These are phyloP conservation scores for Mucor saturninus DNA, from an alignment of 371 early-diverging fungal species.

Conservation along the genomic window DNA sequence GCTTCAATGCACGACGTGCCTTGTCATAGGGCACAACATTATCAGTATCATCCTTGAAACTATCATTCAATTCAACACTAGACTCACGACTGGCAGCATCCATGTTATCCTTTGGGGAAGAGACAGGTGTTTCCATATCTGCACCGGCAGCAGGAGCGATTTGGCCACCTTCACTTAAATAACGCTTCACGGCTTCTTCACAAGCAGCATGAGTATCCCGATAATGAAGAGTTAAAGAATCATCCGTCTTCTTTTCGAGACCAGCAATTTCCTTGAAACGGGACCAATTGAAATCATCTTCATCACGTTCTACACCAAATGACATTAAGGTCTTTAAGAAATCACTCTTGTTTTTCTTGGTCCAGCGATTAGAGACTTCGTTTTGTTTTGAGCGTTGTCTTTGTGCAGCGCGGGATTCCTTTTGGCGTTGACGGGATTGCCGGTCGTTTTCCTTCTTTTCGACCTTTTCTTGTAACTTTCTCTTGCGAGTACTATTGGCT, in stretches of 20 bases:
- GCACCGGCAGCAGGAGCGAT: constrained; percentile 3
- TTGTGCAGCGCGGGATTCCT: constrained; percentile 54
- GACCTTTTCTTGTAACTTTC: constrained; percentile 53
- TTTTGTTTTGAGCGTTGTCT: constrained; percentile 46
- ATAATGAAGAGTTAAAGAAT: constrained; percentile 68
- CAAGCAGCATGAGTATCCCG: constrained; percentile 61
- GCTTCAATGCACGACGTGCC: constrained; percentile 74
- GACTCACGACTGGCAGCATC: constrained; percentile 48
- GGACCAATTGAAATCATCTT: constrained; percentile 61
- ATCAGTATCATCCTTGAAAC: constrained; percentile 37
- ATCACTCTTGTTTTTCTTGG: constrained; percentile 72
- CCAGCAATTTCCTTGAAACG: constrained; percentile 75
- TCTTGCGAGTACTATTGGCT: constrained; percentile 44
- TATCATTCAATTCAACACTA: constrained; percentile 52
- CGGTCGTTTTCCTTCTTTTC: constrained; percentile 43
- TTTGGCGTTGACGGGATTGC: constrained; percentile 48
- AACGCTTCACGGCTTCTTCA: constrained; percentile 62
- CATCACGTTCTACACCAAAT: constrained; percentile 66
- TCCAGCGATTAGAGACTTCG: constrained; percentile 63
- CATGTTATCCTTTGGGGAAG: constrained; percentile 25
- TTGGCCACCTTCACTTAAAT: constrained; percentile 26
- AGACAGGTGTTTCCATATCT: constrained; percentile 17
- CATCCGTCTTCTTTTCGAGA: constrained; percentile 72
- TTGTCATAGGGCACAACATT: constrained; percentile 67
- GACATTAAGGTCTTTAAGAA: constrained; percentile 74